Base-by-base conservation (phyloP, 257 asterid genomes). In the Fraxinus excelsior region DNA sequence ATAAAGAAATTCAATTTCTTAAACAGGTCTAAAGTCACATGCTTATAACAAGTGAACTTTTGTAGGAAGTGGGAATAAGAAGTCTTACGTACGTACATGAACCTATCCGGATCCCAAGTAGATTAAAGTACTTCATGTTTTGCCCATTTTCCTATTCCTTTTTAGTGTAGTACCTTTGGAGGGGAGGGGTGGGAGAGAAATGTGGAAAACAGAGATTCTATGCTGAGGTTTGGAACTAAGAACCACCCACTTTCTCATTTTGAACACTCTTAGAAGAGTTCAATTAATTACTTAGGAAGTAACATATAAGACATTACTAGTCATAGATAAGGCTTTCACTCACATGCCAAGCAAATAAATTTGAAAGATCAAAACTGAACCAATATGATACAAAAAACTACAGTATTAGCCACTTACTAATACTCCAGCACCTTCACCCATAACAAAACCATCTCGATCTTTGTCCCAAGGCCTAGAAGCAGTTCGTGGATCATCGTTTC, bases 401-500 rank as follows among this genome's bases (percentile, higher is more conserved):
- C 44, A 42, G 18, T 12, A 32, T 21, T 7, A 51, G 73, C 75
- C 28, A 46, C 91, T 77, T 88, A 93, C 98, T 96, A 93, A 86
- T 60, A 93, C 87, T 73, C 98, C 97, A 46, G 94, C 96, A 21
- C 98, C 98, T 87, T 93, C 98, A 60, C 98, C 97, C 94, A 93
- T 93, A 74, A 93, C 97, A 82, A 93, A 93, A 72, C 98, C 98
- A 74, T 93, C 98, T 42, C 98, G 85, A 9, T 87, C 96, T 80
- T 90, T 85, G 71, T 90, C 98, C 98, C 97, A 93, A 2, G 98
- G 97, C 77, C 97, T 89, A 69, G 97, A 91, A 81, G 97, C 97
- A 74, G 97, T 92, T 82, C 87, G 81, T 7, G 97, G 97, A 68
- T 90, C 97, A 77, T 90, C 96, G 64, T 94, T 94, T 88, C 98